phyloP scores from a whole-genome alignment of 306 rosid species.

The Rosa rugosa region DNA sequence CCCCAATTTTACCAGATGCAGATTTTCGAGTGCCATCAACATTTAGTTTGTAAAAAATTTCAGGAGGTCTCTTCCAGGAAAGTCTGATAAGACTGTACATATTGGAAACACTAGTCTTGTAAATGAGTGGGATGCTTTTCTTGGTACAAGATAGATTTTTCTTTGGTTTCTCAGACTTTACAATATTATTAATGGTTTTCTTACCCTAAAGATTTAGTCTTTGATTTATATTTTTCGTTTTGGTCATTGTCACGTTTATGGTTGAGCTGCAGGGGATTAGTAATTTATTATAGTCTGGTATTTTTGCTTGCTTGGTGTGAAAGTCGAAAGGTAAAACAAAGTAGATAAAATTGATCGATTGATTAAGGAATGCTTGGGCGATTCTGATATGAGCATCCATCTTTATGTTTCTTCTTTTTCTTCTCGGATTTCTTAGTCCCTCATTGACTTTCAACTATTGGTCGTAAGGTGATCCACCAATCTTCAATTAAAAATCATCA shows the following conservation, averaged over 20 bases:
- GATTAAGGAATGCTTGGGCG: slow-evolving; percentile 12
- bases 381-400: neutral
- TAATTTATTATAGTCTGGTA: neutral
- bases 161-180: neutral
- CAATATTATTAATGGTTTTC: neutral
- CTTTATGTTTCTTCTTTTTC: neutral
- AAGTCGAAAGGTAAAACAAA: neutral
- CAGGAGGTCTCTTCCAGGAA: no score
- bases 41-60: no score
- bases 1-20: no score
- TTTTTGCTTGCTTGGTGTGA: neutral
- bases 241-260: neutral
- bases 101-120: no score
- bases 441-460: no score
- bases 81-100: no score
- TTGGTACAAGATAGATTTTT: neutral
- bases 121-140: neutral
- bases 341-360: neutral
- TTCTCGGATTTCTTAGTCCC: no score
- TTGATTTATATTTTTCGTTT: neutral
- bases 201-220: neutral
- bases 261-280: slow-evolving; percentile 11
- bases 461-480: no score
- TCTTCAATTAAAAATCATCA: no score
- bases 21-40: no score